These are phyloP conservation scores for Golubevia sp. DNA, from an alignment of 1,284 basidiomycete species.

Conservation along the genomic window DNA sequence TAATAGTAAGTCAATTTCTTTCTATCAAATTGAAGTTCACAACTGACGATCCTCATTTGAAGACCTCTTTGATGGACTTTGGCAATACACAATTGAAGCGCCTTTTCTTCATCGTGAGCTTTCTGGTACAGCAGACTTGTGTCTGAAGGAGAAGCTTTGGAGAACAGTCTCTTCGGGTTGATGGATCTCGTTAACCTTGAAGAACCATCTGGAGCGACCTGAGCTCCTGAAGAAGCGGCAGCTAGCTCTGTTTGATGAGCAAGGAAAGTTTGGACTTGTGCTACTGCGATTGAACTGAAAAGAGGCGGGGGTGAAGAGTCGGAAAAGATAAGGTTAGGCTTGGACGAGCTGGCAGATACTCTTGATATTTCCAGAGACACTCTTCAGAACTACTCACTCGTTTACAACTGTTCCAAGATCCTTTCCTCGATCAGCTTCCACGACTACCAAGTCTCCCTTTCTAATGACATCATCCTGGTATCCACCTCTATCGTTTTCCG, in stretches of 20 bases:
- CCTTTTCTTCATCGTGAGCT: conserved; percentile 86
- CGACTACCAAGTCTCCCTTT: conserved; percentile 89
- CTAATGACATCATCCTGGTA: conserved; percentile 63
- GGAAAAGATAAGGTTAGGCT: not conserved
- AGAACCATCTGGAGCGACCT: not conserved
- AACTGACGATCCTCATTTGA: conserved; percentile 97
- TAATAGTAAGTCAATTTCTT: conserved; percentile 98
- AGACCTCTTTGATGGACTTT: conserved; percentile 76
- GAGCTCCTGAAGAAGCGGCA: conserved; percentile 1
- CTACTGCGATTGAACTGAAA: conserved; percentile 68
- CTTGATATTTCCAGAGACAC: not conserved
- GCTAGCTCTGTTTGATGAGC: conserved; percentile 40
- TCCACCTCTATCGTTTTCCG: conserved; percentile 31
- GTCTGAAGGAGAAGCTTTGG: conserved; percentile 84
- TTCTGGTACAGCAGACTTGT: conserved; percentile 55
- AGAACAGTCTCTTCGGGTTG: conserved; percentile 91
- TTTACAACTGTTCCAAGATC: conserved; percentile 79
- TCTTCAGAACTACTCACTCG: conserved; percentile 14
- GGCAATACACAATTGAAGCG: conserved; percentile 83
- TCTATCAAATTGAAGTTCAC: conserved; percentile 90
- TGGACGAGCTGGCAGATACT: not conserved
- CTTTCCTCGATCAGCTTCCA: conserved; percentile 93
- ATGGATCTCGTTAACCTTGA: conserved; percentile 27
- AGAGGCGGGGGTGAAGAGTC: not conserved
- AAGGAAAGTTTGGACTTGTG: conserved; percentile 73